Conservation (phyloP, 768 basidiomycete genomes). For the Gloeopeniophorella convolvens region DNA sequence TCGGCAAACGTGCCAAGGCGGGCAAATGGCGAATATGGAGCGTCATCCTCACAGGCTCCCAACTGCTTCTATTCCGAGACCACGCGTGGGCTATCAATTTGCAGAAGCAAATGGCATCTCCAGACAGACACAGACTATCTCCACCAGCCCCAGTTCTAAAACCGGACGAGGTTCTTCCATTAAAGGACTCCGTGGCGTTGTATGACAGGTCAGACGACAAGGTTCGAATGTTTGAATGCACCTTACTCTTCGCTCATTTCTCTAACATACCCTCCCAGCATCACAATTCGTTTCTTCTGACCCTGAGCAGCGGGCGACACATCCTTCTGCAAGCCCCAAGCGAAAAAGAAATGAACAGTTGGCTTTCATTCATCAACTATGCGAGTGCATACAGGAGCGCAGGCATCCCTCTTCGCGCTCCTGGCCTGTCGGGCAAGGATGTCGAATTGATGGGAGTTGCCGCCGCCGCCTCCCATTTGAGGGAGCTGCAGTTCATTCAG, state of each 20-base stretch:
- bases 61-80: constrained; percentile 86
- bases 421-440: constrained; percentile 60
- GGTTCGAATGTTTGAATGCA: constrained; percentile 38
- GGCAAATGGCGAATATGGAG: constrained; percentile 88
- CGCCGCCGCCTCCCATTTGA: constrained; percentile 78
- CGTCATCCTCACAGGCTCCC: constrained; percentile 82
- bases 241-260: background rate
- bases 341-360: constrained; percentile 74
- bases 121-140: constrained; percentile 30
- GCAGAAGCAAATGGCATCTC: constrained; percentile 35
- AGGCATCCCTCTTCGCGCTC: constrained; percentile 73
- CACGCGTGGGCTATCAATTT: constrained; percentile 45
- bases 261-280: constrained; percentile 16
- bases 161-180: constrained; percentile 80
- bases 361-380: constrained; percentile 92
- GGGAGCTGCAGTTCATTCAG: constrained; percentile 48
- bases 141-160: constrained; percentile 44
- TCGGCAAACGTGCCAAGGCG: constrained; percentile 66
- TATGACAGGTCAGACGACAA: constrained; percentile 72
- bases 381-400: constrained; percentile 86
- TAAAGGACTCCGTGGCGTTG: constrained; percentile 75
- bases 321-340: constrained; percentile 69
- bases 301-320: constrained; percentile 71
- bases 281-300: constrained; percentile 73
- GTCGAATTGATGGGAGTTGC: constrained; percentile 78